These are phyloP conservation scores for Kuraishia cidri DNA, from an alignment of 805 yeast genomes.

Conservation along the genomic window DNA sequence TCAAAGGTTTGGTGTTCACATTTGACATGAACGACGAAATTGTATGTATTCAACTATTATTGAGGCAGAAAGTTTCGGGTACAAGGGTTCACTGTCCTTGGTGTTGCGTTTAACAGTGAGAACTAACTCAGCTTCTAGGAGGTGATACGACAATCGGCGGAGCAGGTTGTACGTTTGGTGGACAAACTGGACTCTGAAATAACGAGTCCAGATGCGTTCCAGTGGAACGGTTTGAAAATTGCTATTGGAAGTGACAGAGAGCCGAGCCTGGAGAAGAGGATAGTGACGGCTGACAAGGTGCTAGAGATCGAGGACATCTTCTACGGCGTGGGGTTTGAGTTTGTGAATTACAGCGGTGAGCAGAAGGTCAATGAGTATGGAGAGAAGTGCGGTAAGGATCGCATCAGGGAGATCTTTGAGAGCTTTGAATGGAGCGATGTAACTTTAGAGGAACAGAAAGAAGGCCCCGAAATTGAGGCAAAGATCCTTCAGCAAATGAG, in stretches of 20 bases:
- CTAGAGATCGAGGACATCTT: slow-evolving; percentile 26
- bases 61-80: no score
- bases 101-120: not conserved
- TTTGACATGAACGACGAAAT: slow-evolving; percentile 17
- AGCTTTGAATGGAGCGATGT: slow-evolving; percentile 32
- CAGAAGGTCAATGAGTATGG: slow-evolving; percentile 23
- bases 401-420: slow-evolving; percentile 30
- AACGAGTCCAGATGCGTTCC: slow-evolving; percentile 7
- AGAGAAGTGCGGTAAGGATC: slow-evolving; percentile 27
- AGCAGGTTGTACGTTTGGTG: slow-evolving; percentile 13
- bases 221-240: slow-evolving; percentile 25
- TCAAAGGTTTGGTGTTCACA: slow-evolving; percentile 37
- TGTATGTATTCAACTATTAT: no score
- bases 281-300: slow-evolving; percentile 1
- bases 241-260: slow-evolving; percentile 20
- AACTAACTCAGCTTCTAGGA: no score
- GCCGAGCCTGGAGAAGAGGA: not conserved
- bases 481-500: not conserved
- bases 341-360: slow-evolving; percentile 19
- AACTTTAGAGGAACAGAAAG: no score
- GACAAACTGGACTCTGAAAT: slow-evolving; percentile 8
- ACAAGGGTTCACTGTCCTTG: not conserved
- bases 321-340: slow-evolving; percentile 31
- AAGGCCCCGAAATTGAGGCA: no score
- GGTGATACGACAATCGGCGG: slow-evolving; percentile 4